Conservation (phyloP, 371 early-diverging fungal genomes). For the Mortierella polycephala region DNA sequence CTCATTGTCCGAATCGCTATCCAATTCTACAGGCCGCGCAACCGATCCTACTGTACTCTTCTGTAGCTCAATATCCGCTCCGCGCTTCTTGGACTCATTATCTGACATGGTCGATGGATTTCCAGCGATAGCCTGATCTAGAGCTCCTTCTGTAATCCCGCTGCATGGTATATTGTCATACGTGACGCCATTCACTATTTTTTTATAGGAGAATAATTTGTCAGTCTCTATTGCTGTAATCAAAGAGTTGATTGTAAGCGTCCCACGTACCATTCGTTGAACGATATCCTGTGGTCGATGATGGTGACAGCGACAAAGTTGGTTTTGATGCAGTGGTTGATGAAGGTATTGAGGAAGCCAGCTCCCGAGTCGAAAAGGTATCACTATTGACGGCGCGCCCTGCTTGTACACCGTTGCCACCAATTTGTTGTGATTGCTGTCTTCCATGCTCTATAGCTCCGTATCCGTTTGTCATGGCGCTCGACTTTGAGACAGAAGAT, state of each 20-base stretch:
- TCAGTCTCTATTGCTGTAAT: no score
- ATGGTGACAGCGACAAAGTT: not conserved
- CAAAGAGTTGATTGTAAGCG: no score
- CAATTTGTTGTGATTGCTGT: slow-evolving; percentile 18
- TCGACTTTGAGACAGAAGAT: not conserved
- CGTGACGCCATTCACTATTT: slow-evolving; percentile 3
- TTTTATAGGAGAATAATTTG: no score
- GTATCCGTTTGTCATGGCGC: no score
- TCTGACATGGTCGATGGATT: not conserved
- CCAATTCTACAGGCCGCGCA: slow-evolving; percentile 8
- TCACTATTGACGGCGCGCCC: not conserved
- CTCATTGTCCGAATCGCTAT: slow-evolving; percentile 36
- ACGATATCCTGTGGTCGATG: not conserved
- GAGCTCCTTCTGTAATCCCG: not conserved
- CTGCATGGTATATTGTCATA: slow-evolving; percentile 5
- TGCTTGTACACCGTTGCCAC: slow-evolving; percentile 21
- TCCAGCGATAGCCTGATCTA: no score
- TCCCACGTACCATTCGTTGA: not conserved
- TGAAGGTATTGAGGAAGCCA: slow-evolving; percentile 6
- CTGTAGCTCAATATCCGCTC: not conserved
- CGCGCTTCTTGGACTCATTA: slow-evolving; percentile 15
- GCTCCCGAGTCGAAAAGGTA: slow-evolving; percentile 5
- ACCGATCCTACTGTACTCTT: slow-evolving; percentile 5
- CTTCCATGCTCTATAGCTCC: not conserved
- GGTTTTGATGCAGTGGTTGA: not conserved